Evolutionary conservation across 1,284 basidiomycete genomes (phyloP).

Genomic region (Cutaneotrichosporon spelunceum): DNA sequence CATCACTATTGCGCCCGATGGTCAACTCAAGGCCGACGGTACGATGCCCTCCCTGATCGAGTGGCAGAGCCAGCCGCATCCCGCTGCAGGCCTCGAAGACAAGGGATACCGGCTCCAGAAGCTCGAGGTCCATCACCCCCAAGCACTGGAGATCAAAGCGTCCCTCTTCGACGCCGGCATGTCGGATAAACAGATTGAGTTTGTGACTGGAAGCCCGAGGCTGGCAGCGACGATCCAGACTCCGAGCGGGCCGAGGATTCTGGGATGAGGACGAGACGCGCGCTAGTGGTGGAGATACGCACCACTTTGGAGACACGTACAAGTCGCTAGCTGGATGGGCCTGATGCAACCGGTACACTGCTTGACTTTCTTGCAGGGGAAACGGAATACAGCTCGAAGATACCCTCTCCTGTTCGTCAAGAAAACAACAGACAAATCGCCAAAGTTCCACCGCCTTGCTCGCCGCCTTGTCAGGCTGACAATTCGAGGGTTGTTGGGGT

Average conservation of each 20-base stretch:
- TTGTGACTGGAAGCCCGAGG: background rate
- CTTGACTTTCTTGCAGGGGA: too few relatives aligned
- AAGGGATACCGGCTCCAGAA: constrained; percentile 1
- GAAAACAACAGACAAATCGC: too few relatives aligned
- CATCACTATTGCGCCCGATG: constrained; percentile 14
- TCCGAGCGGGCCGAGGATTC: constrained; percentile 4
- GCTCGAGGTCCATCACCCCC: constrained; percentile 4
- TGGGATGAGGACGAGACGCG: background rate
- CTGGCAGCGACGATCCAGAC: constrained; percentile 11
- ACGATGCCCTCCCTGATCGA: constrained; percentile 11
- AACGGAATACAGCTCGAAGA: too few relatives aligned
- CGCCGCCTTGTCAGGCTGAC: too few relatives aligned
- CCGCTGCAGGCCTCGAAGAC: constrained; percentile 7
- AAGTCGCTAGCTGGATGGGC: too few relatives aligned
- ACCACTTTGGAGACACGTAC: too few relatives aligned
- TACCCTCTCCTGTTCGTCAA: too few relatives aligned
- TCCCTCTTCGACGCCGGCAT: constrained; percentile 2
- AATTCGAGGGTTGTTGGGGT: too few relatives aligned
- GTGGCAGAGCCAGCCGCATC: constrained; percentile 12
- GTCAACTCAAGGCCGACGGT: constrained; percentile 10
- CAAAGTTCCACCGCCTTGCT: too few relatives aligned
- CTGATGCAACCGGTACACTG: too few relatives aligned
- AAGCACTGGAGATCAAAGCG: background rate
- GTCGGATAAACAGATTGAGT: background rate
- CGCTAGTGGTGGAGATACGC: too few relatives aligned